A percentile compares a stretch with the other conserved stretches of the same genome.
phyloP scores from a whole-genome alignment of 768 basidiomycete genomes.

The Peribolospora baueri region DNA sequence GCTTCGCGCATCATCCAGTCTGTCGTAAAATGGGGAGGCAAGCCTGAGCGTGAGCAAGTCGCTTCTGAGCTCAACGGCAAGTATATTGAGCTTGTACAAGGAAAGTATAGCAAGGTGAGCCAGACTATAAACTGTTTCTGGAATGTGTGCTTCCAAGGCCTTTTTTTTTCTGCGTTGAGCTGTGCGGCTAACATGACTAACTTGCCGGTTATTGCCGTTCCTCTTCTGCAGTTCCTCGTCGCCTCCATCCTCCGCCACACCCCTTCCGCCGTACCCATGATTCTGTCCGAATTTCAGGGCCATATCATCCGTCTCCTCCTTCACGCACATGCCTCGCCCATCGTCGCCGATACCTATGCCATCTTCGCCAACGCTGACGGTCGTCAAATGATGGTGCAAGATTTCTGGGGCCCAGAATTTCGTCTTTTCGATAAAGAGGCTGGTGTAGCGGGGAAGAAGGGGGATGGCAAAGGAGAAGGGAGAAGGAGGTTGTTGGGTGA shows the following conservation, averaged over 20 bases:
- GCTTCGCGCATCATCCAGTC: slow-evolving; percentile 18
- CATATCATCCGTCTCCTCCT: slow-evolving; percentile 51
- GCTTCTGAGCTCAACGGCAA: slow-evolving; percentile 60
- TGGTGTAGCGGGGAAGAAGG: slow-evolving; percentile 16
- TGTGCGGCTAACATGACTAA: too few species aligned
- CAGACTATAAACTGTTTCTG: too few species aligned
- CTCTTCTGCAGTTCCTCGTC: not conserved
- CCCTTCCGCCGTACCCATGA: slow-evolving; percentile 45
- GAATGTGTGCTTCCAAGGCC: too few species aligned
- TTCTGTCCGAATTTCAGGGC: slow-evolving; percentile 54
- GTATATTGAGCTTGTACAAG: slow-evolving; percentile 52
- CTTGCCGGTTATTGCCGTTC: slow-evolving; percentile 9
- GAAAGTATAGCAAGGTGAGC: slow-evolving; percentile 68
- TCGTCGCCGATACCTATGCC: slow-evolving; percentile 71
- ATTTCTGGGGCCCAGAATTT: slow-evolving; percentile 78
- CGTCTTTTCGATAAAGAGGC: slow-evolving; percentile 50
- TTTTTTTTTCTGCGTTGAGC: too few species aligned
- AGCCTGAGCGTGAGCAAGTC: slow-evolving; percentile 48
- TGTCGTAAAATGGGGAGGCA: slow-evolving; percentile 55
- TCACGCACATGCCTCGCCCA: slow-evolving; percentile 59
- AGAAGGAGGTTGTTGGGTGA: slow-evolving; percentile 32
- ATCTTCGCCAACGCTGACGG: slow-evolving; percentile 68
- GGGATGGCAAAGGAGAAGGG: too few species aligned
- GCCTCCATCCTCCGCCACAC: slow-evolving; percentile 22
- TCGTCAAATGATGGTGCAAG: slow-evolving; percentile 49